These are phyloP conservation scores for Starmerella vaccinii DNA, from an alignment of 805 yeast genomes.

Conservation along the genomic window DNA sequence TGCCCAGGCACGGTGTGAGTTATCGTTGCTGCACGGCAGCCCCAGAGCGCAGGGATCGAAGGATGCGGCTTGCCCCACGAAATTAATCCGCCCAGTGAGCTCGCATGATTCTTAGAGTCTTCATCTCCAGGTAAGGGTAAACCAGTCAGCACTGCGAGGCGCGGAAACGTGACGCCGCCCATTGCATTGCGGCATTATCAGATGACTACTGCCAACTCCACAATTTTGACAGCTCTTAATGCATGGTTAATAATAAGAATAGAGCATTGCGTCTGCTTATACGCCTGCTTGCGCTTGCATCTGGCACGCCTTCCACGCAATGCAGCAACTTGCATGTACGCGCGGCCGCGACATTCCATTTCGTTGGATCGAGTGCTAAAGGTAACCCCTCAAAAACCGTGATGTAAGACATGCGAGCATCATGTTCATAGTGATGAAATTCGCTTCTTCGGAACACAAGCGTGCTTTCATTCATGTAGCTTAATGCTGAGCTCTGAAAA, in stretches of 20 bases:
- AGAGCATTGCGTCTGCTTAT: neutral
- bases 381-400: too few relatives aligned
- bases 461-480: too few relatives aligned
- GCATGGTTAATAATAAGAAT: neutral
- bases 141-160: neutral
- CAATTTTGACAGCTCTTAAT: neutral
- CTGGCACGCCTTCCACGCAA: neutral
- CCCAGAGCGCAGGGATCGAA: neutral
- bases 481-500: too few relatives aligned
- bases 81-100: neutral
- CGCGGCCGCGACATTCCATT: too few relatives aligned
- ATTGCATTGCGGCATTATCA: neutral
- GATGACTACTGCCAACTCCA: neutral
- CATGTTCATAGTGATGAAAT: too few relatives aligned
- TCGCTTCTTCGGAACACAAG: too few relatives aligned
- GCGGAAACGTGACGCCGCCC: neutral
- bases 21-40: neutral
- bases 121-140: neutral
- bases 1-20: neutral
- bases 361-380: too few relatives aligned
- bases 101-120: neutral
- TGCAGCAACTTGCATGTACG: neutral
- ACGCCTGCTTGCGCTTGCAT: neutral
- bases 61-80: conserved; percentile 3
- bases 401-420: too few relatives aligned